Base-by-base conservation (phyloP, 2,329 filamentous ascomycete genomes). In the Dendryphion nanum region DNA sequence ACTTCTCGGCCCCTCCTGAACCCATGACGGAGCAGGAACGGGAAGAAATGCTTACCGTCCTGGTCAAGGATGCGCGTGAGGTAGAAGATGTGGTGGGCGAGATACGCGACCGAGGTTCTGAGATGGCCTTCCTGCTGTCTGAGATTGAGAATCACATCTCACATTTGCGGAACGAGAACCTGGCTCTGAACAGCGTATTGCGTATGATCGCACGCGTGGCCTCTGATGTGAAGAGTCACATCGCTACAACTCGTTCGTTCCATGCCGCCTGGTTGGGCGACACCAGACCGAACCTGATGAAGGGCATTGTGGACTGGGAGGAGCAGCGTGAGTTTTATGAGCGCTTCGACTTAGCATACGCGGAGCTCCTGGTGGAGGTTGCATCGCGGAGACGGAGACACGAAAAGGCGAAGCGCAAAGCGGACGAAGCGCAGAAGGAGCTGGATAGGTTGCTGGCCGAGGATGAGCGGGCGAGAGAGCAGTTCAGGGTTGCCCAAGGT, bases 311-410 rank as follows among this genome's bases (percentile, higher is more conserved):
- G 7, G 88, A 95, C 55, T 84, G 97, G 65, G 81, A 85, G 35
- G 79, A 81, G 16, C 78, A 96, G 53, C 77, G 82, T 8, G 73
- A 79, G n/a, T 88, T 96, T 53, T 97, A 96, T 64, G 85, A 91
- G 44, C 83, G 85, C 14, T 98, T 97, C 55, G 76, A 86, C 15
- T 78, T 81, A 36, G 88, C 89, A 0, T 97, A 98, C 58, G 85
- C 89, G 50, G 82, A 84, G 15, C 72, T 98, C 10, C 77, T 96
- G 17, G 76, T 95, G 1, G 93, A 98, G 63, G 84, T 89, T 5
- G 84, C 85, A 36, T 76, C 93, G 17, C 78, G 93, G 7, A 81
- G 80, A 42, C 72, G 77, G 12, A 80, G 87, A 23, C 86, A 93
- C 54, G 80, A 84, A 20, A 82, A 85, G 45, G 84, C 94, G 36